Evolutionary conservation across 257 asterid species (phyloP).

Genomic region (Solanum bulbocastanum): DNA sequence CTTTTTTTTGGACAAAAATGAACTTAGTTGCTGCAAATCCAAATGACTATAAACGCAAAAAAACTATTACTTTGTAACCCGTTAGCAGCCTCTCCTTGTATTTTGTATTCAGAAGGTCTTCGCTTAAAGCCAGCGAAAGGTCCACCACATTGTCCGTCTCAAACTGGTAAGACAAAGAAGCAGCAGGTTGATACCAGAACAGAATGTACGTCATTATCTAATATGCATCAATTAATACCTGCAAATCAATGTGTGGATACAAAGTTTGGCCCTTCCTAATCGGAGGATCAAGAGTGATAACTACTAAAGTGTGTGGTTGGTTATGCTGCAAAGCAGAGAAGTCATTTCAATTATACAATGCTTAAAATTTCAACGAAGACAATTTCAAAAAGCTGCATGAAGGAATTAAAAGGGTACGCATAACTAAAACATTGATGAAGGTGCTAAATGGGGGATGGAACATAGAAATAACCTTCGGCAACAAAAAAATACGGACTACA

Average conservation of each 20-base stretch:
- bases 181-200: neutral
- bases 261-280: constrained; percentile 95
- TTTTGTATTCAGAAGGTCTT: constrained; percentile 62
- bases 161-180: constrained; percentile 37
- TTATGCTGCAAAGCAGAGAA: constrained; percentile 54
- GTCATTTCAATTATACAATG: neutral
- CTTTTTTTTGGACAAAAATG: neutral
- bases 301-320: constrained; percentile 87
- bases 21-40: neutral
- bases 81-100: constrained; percentile 66
- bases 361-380: neutral
- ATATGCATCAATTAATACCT: constrained; percentile 37
- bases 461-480: constrained; percentile 70
- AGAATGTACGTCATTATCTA: neutral
- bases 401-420: neutral
- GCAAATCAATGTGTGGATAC: constrained; percentile 92
- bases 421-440: neutral
- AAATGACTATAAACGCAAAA: neutral
- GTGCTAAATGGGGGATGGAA: neutral
- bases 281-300: constrained; percentile 95
- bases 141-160: constrained; percentile 72
- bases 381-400: neutral
- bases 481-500: constrained; percentile 80
- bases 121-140: constrained; percentile 53
- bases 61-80: constrained; percentile 42